Base-by-base conservation (phyloP, 305 asterid species). In the Andrographis paniculata region DNA sequence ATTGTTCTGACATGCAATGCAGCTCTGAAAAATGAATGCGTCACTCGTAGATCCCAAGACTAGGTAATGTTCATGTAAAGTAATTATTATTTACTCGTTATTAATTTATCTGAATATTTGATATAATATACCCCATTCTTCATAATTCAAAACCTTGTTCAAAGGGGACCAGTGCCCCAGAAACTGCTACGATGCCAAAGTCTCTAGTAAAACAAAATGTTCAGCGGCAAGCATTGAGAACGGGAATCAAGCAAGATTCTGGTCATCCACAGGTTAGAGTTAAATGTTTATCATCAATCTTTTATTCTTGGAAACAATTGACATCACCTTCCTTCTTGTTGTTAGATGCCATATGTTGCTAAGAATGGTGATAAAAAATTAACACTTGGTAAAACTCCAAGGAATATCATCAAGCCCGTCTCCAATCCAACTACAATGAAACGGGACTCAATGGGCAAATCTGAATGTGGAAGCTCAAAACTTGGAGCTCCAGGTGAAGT, bases 11-110 rank as follows among this genome's bases (percentile, higher is more conserved):
- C 43, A 44, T 53, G 45, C 52, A 44, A 24, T 50, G 59, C 95
- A 89, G 98, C 86, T 45, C 63, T 64, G 45, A 64, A 67, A 73
- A 72, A 76, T 70, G 76, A 62, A 65, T 72, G 53, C 27, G 4
- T 45, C 47, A 61, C 72, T 65, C 59, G n/a, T 1, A 13, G 38
- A 6, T 33, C 76, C 68, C 74, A 61, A 58, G 72, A 67, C 61
- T 70, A 70, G 81, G 98, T 86, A 77, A 55, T 51, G 35, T 31
- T 35, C 52, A 13, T 42, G 50, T 45, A 56, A 62, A 50, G 36
- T 22, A 27, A 53, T 31, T 37, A 2, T 35, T 21, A 14, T 48
- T 35, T 46, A 42, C 47, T 17, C 43, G 41, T 50, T 31, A 8
- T 24, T 8, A 31, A 55, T 24, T 57, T 60, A 45, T 20, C 48